Percentiles rank a stretch among this genome's conserved stretches.
Conservation (phyloP, 2,329 filamentous ascomycete genomes). For the Piedraia hortae region DNA sequence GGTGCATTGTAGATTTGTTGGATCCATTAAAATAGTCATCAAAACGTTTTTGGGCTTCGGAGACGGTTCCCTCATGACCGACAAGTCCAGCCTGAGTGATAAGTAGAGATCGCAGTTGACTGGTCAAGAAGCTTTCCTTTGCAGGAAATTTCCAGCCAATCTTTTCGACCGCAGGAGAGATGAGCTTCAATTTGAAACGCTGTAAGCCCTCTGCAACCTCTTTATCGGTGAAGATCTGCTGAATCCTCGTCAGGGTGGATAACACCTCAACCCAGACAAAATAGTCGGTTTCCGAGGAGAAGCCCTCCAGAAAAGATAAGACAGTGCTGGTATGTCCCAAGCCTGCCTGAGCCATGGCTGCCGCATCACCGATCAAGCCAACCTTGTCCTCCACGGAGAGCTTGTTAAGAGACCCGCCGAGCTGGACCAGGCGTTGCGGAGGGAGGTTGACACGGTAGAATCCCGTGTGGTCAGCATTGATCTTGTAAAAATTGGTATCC, state of each 20-base stretch:
- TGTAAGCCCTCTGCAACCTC: conserved; percentile 44
- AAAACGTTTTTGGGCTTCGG: conserved; percentile 56
- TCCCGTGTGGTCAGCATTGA: conserved; percentile 70
- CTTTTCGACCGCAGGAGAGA: conserved; percentile 44
- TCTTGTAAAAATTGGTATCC: conserved; percentile 64
- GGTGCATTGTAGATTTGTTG: conserved; percentile 43
- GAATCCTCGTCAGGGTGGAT: conserved; percentile 45
- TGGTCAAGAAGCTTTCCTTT: conserved; percentile 53
- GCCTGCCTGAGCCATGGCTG: conserved; percentile 67
- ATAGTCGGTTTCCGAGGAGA: conserved; percentile 55
- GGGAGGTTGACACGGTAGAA: conserved; percentile 91
- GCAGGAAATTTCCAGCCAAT: conserved; percentile 67
- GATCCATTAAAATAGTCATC: conserved; percentile 46
- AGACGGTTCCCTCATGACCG: conserved; percentile 41
- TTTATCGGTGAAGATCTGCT: conserved; percentile 61
- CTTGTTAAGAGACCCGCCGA: conserved; percentile 48
- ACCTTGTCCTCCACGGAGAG: conserved; percentile 77
- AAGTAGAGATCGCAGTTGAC: conserved; percentile 58
- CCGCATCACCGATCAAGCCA: conserved; percentile 67
- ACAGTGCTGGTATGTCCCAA: conserved; percentile 58
- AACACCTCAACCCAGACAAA: conserved; percentile 75
- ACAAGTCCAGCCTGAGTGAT: conserved; percentile 47
- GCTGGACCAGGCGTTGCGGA: conserved; percentile 49
- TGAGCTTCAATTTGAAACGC: conserved; percentile 51
- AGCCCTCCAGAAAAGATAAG: conserved; percentile 61